Evolutionary conservation across 352 stramenopile genomes (phyloP), one percentile per base, ranked within the genome.

Genomic region (Phytopythium cucurbitacearum): DNA sequence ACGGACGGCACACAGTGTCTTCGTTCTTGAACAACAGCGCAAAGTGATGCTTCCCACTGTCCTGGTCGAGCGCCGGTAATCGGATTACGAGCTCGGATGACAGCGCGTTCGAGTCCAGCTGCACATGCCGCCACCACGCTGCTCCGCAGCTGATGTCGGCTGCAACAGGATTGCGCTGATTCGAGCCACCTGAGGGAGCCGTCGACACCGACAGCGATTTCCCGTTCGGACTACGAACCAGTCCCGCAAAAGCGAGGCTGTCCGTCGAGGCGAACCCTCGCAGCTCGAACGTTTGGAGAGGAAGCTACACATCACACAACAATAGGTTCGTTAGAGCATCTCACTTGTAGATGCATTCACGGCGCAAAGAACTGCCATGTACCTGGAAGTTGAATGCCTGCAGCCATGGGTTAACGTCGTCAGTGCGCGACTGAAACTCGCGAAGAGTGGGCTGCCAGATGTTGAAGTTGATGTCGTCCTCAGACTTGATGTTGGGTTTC

Each of bases 401-500:
- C 33, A 52, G 53, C 57, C 67, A 73, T 1, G 61, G 43, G 13
- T 82, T 73, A 32, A 76, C 60, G 42, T 85, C 67, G 47, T 16
- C 21, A 13, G 3, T 16, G 1, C 47, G 34, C 1, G 68, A 35
- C 21, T 77, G 59, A 28, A 86, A 75, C 9, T 90, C 74, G 4
- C 64, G 74, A 3, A 91, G 21, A 41, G 75, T 59, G 13, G 74
- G 68, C 35, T 60, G 56, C 83, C 83, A 93, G 4, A 90, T 42
- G 21, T 65, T 57, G 54, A 86, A 49, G 39, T 89, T 88, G 21
- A 93, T 48, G 33, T 91, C 78, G 8, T 86, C 74, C 45, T 89
- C 66, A 0, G 77, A 79, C 47, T 85, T 80, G 7, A 53, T 49
- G 3, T 62, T 80, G 4, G 80, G 80, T 11, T 71, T 78, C 10